Percentiles rank a stretch among this genome's conserved stretches.
Conservation (phyloP, 2,329 filamentous ascomycete genomes). For the Aspergillus brunneoviolaceus region DNA sequence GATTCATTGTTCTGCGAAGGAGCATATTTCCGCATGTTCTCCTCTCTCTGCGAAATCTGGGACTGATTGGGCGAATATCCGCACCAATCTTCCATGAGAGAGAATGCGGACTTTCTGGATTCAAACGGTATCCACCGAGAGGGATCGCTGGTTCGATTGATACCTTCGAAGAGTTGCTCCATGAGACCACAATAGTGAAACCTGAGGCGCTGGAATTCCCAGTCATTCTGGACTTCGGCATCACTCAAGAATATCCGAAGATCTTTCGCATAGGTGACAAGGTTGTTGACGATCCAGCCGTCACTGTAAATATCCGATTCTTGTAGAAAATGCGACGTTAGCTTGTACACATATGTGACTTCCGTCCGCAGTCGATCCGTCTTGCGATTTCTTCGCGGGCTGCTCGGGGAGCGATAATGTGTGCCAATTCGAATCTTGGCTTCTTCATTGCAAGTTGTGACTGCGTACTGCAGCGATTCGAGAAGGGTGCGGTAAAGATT, state of each 20-base stretch:
- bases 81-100: constrained; percentile 99
- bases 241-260: constrained; percentile 94
- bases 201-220: constrained; percentile 87
- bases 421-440: constrained; percentile 72
- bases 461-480: constrained; percentile 84
- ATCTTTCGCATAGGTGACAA: constrained; percentile 87
- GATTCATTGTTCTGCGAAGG: constrained; percentile 73
- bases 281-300: constrained; percentile 85
- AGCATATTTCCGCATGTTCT: constrained; percentile 81
- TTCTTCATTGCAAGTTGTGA: constrained; percentile 83
- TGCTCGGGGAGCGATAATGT: constrained; percentile 82
- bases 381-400: constrained; percentile 74
- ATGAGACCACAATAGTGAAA: constrained; percentile 93
- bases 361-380: constrained; percentile 88
- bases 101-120: constrained; percentile 89
- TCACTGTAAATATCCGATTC: constrained; percentile 76
- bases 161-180: constrained; percentile 88
- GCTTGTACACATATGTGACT: constrained; percentile 92
- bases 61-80: constrained; percentile 89
- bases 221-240: constrained; percentile 88
- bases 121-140: constrained; percentile 97
- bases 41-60: constrained; percentile 78
- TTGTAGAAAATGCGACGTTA: constrained; percentile 86
- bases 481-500: constrained; percentile 89
- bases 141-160: constrained; percentile 80